Conservation (phyloP, 352 stramenopile species). For the Aphanomyces astaci region DNA sequence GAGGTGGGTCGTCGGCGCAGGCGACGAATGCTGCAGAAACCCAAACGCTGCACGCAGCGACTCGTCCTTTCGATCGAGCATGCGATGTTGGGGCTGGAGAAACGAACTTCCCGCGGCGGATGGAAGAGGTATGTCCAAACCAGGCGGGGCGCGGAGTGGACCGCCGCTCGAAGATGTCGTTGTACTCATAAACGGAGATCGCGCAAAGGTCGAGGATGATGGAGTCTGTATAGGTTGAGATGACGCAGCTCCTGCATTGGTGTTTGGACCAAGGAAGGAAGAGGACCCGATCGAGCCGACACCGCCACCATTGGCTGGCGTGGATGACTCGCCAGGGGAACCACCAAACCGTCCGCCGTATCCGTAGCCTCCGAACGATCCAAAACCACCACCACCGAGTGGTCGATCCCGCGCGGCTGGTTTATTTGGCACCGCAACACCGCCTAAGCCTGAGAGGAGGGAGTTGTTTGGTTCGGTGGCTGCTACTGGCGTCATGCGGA, state of each 20-base stretch:
- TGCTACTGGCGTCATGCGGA: neutral
- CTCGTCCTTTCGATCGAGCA: neutral
- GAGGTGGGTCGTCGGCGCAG: neutral
- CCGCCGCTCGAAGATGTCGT: neutral
- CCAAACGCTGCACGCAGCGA: neutral
- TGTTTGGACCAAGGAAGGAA: neutral
- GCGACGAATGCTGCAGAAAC: slow-evolving; percentile 1
- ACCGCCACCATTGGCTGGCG: neutral
- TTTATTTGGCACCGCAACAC: slow-evolving; percentile 7
- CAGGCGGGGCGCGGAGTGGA: slow-evolving; percentile 11
- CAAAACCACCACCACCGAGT: neutral
- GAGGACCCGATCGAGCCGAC: slow-evolving; percentile 12
- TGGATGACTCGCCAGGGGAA: neutral
- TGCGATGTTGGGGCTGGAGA: neutral
- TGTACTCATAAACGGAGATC: neutral
- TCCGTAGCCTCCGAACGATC: neutral
- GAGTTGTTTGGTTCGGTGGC: slow-evolving; percentile 7
- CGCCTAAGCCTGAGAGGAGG: slow-evolving; percentile 15
- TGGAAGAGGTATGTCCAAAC: neutral
- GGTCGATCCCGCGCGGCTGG: neutral
- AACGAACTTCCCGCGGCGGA: neutral
- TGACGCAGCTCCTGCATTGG: neutral
- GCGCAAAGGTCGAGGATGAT: neutral
- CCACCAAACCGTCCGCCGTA: neutral
- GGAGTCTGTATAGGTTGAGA: neutral